A percentile compares a stretch with the other conserved stretches of the same genome.
Conservation (phyloP, 2,329 filamentous ascomycete genomes). For the Periconia macrospinosa region DNA sequence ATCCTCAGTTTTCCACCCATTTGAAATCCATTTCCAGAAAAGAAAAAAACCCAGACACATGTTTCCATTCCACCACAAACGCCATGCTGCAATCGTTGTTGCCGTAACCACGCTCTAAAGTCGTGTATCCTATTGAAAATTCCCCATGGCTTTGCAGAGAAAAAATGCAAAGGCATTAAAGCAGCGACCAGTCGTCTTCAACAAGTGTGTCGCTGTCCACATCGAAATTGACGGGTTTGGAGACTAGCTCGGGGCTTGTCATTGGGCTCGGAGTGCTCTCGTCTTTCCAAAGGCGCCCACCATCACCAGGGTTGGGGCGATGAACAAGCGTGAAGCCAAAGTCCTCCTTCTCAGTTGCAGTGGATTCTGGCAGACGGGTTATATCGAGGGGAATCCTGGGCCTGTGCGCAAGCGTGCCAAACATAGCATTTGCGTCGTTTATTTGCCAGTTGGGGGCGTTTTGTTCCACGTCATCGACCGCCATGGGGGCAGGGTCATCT, state of each 20-base stretch:
- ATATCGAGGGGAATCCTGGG: conserved; percentile 1
- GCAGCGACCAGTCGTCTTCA: background rate
- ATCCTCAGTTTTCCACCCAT: too few species aligned
- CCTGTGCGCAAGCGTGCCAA: conserved; percentile 12
- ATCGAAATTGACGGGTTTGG: background rate
- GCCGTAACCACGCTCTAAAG: too few species aligned
- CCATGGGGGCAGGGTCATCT: conserved; percentile 1
- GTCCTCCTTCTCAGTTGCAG: conserved; percentile 3
- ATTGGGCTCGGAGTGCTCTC: background rate
- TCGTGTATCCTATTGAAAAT: too few species aligned
- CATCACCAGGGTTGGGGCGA: conserved; percentile 6
- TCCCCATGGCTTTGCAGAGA: too few species aligned
- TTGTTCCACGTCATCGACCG: background rate
- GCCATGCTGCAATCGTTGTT: too few species aligned
- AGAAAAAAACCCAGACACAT: too few species aligned
- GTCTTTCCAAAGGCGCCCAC: background rate
- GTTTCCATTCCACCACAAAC: too few species aligned
- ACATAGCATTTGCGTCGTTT: background rate
- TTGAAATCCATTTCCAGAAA: too few species aligned
- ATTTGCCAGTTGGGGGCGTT: background rate
- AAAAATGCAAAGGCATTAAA: background rate
- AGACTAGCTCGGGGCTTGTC: background rate
- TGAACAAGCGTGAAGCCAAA: conserved; percentile 26
- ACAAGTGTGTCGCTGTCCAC: background rate
- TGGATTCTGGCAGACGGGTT: background rate